Percentiles rank a stretch among this genome's conserved stretches.
Evolutionary conservation across 257 asterid species (phyloP).

Genomic region (Solanum acaule): DNA sequence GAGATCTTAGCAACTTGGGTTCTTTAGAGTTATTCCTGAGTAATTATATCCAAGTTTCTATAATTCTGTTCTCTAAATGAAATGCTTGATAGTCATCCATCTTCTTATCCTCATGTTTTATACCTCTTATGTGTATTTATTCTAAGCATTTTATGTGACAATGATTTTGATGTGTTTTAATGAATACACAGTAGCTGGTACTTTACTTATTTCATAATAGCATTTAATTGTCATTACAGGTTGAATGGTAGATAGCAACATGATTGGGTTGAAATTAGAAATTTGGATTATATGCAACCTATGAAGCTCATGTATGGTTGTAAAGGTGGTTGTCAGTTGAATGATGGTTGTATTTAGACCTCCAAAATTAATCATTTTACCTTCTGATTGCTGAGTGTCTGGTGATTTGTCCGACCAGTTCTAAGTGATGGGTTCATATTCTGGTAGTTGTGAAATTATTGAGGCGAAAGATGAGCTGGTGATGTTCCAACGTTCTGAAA

Average conservation of each 20-base stretch:
- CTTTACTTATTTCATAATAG: not conserved
- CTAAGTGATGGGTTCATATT: too few species aligned
- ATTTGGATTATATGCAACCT: not conserved
- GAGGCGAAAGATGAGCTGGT: constrained; percentile 46
- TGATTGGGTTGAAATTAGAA: not conserved
- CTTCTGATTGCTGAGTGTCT: not conserved
- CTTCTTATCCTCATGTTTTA: not conserved
- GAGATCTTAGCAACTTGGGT: not conserved
- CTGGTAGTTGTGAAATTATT: constrained; percentile 1
- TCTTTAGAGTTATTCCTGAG: not conserved
- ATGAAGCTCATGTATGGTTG: not conserved
- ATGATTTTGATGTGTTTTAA: not conserved
- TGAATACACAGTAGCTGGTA: not conserved
- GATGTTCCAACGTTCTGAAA: constrained; percentile 10
- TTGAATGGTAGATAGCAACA: not conserved
- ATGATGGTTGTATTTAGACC: not conserved
- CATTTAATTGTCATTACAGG: not conserved
- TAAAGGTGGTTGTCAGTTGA: not conserved
- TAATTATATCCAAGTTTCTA: not conserved
- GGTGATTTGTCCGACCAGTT: not conserved
- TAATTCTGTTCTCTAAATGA: not conserved
- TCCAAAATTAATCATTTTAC: not conserved
- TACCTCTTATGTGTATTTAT: not conserved
- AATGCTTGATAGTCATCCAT: not conserved
- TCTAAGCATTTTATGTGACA: not conserved